A percentile compares a stretch with the other conserved stretches of the same genome.
Evolutionary conservation across 352 stramenopile genomes (phyloP).

Genomic region (Globisporangium carolinianum): DNA sequence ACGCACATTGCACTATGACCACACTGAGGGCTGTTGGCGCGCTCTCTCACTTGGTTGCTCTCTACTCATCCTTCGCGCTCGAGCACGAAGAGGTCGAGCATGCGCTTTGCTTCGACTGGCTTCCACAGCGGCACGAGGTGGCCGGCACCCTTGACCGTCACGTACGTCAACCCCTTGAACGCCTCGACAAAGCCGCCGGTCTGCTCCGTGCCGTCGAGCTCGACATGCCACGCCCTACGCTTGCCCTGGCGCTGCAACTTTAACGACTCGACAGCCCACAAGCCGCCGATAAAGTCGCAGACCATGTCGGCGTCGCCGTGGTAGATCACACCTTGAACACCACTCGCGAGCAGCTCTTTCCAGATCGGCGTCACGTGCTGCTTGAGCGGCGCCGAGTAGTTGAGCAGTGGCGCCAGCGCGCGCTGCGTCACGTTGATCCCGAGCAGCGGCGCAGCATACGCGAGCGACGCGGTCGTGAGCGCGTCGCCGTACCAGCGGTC

Average conservation of each 20-base stretch:
- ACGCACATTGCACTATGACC: too few species aligned
- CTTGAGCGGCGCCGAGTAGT: slow-evolving; percentile 45
- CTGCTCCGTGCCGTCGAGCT: slow-evolving; percentile 35
- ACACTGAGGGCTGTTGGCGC: background rate
- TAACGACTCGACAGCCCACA: slow-evolving; percentile 67
- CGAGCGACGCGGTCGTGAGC: slow-evolving; percentile 35
- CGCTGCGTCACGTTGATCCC: slow-evolving; percentile 26
- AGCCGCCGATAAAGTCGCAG: slow-evolving; percentile 57
- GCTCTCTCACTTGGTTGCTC: background rate
- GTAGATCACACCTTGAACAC: slow-evolving; percentile 57
- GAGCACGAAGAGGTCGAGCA: slow-evolving; percentile 66
- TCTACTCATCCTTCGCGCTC: slow-evolving; percentile 15
- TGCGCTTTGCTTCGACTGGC: slow-evolving; percentile 53
- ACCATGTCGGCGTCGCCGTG: slow-evolving; percentile 67
- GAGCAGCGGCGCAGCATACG: slow-evolving; percentile 26
- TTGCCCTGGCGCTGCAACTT: slow-evolving; percentile 30
- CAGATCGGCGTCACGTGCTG: slow-evolving; percentile 49
- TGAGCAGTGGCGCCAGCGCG: slow-evolving; percentile 27
- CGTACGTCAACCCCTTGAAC: slow-evolving; percentile 79
- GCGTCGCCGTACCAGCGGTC: slow-evolving; percentile 34
- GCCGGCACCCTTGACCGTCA: slow-evolving; percentile 89
- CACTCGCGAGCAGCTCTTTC: slow-evolving; percentile 38
- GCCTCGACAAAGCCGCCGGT: slow-evolving; percentile 78
- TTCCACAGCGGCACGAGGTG: slow-evolving; percentile 88
- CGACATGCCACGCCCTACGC: slow-evolving; percentile 34